phyloP scores from a whole-genome alignment of 176 grass and related monocot species.

The Zoysia japonica region DNA sequence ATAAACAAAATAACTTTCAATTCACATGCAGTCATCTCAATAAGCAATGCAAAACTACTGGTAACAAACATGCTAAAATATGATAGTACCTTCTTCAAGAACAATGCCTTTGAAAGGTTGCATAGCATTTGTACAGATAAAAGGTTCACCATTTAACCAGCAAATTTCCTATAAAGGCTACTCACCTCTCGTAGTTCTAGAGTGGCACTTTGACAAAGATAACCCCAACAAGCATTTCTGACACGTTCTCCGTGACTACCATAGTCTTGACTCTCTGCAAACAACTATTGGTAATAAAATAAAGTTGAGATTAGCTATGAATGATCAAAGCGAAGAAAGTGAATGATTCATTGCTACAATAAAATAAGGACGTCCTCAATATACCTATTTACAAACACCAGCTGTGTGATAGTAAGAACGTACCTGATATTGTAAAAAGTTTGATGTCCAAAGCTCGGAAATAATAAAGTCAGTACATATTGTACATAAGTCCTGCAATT shows the following conservation, averaged over 20 bases:
- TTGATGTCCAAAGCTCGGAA: conserved; percentile 91
- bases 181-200: conserved; percentile 77
- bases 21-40: conserved; percentile 4
- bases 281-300: conserved; percentile 51
- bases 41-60: not conserved
- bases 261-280: conserved; percentile 98
- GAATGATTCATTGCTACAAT: not conserved
- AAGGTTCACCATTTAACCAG: not conserved
- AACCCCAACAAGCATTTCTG: conserved; percentile 97
- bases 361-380: not conserved
- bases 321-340: not conserved
- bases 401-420: not conserved
- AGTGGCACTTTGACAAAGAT: conserved; percentile 98
- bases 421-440: conserved; percentile 93
- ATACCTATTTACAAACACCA: conserved; percentile 15
- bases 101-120: conserved; percentile 10
- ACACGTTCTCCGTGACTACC: conserved; percentile 90
- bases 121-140: not conserved
- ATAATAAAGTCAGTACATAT: conserved; percentile 99
- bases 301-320: not conserved
- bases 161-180: not conserved
- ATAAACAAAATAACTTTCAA: conserved; percentile 9
- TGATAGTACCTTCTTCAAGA: not conserved
- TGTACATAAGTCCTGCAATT: conserved; percentile 84
- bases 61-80: not conserved